Conservation (phyloP, 2,329 filamentous ascomycete genomes). For the Harringtonia aguacate region DNA sequence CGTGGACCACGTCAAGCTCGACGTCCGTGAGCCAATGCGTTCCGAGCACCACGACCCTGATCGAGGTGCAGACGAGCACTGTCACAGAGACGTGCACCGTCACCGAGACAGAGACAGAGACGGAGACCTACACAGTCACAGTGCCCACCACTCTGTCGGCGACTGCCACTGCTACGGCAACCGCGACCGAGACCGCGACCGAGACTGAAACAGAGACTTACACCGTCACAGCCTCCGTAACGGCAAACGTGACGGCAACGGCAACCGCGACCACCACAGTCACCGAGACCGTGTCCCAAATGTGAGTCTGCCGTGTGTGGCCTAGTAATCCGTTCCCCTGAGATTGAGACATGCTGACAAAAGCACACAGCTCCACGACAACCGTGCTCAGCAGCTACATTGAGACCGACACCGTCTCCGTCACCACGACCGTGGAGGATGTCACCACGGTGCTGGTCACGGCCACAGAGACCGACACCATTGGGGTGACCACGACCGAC, state of each 20-base stretch:
- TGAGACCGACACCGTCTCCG: neutral
- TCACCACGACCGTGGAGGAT: no score
- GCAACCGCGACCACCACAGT: neutral
- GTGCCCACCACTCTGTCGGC: neutral
- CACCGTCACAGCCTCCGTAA: neutral
- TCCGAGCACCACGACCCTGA: no score
- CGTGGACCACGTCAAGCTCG: no score
- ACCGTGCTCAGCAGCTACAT: no score
- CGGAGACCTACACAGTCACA: neutral
- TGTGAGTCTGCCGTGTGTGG: no score
- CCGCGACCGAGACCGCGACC: neutral
- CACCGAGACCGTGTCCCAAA: constrained; percentile 2
- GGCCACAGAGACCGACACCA: neutral
- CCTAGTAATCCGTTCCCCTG: no score
- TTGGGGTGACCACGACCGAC: neutral
- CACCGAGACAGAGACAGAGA: neutral
- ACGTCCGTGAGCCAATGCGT: no score
- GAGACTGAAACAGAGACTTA: neutral
- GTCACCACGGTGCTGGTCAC: neutral
- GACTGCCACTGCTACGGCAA: no score
- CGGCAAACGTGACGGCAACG: neutral
- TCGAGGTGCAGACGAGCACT: neutral
- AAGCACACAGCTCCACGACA: no score
- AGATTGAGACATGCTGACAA: no score
- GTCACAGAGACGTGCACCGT: neutral